Evolutionary conservation across 495 filamentous ascomycete species (phyloP), one percentile per base, ranked within the genome.

Genomic region (Penicillium parvum): DNA sequence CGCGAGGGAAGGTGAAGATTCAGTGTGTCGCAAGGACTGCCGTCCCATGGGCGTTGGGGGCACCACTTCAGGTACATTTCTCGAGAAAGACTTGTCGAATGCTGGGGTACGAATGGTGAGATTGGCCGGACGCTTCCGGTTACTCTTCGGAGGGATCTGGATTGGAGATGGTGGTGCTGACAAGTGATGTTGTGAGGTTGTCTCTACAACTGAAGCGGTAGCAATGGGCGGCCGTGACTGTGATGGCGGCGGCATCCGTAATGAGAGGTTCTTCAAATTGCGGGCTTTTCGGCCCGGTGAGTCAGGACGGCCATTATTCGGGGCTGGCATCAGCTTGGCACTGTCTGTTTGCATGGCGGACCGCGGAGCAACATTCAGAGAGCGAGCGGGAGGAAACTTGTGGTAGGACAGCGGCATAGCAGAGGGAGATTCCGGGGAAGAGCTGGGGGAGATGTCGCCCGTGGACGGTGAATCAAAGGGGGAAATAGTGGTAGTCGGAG

Each of bases 401-500:
- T 61, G 56, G 38, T 71, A 73, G 3, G 66, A 58, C 27, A 68
- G 30, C 1, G 68, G 58, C 61, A 73, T 65, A 2, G 85, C 81
- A 14, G 83, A 75, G 7, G 88, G 85, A 7, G 90, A 91, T 61
- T 95, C 88, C 11, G 90, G 88, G 2, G 91, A 95, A 2, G 92
- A 92, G 74, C 84, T 86, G 5, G 91, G 89, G 4, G 92, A 95
- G 7, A 87, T 82, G 45, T 96, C 90, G n/a, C 89, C 88, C 18
- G 88, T 75, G 12, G 86, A 86, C 11, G 85, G 85, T 7, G 90
- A 90, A 58, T 91, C 92, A 30, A 90, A 85, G 9, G 89, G 95
- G 10, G 90, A 95, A n/a, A 90, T 77, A 1, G 91, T 95, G 2
- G 89, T 97, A 12, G 92, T 96, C 0, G 92, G 92, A 14, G 92